Conservation (phyloP, 208 protist genomes). For the Leishmania lainsoni region DNA sequence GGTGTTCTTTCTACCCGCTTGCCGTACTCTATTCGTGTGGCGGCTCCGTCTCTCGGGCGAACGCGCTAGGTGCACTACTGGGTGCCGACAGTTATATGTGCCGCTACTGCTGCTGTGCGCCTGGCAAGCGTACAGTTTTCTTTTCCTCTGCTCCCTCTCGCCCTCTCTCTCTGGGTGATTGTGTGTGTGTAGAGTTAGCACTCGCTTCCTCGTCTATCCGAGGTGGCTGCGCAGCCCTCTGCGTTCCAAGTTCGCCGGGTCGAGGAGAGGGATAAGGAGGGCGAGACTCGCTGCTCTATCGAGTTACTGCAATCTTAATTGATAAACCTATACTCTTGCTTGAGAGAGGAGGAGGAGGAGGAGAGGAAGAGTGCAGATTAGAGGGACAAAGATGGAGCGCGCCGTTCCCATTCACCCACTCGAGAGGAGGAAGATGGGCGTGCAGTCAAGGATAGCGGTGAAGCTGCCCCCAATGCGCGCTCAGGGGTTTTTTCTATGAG, state of each 20-base stretch:
- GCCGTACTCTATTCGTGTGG: not conserved
- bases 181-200: not conserved
- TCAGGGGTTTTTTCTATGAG: not conserved
- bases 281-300: not conserved
- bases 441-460: not conserved
- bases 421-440: not conserved
- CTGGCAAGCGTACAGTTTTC: not conserved
- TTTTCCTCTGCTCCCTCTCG: not conserved
- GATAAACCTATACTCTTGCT: not conserved
- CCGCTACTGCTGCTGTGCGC: not conserved
- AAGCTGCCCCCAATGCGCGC: not conserved
- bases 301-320: not conserved
- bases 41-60: not conserved
- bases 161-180: not conserved
- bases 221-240: not conserved
- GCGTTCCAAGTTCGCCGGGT: not conserved
- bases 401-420: not conserved
- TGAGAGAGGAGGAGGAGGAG: not conserved
- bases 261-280: not conserved
- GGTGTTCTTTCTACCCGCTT: not conserved
- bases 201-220: not conserved
- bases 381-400: not conserved
- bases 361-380: not conserved
- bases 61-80: not conserved
- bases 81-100: not conserved